Base-by-base conservation (phyloP, 2,329 filamentous ascomycete species). In the Clathrospora elynae region DNA sequence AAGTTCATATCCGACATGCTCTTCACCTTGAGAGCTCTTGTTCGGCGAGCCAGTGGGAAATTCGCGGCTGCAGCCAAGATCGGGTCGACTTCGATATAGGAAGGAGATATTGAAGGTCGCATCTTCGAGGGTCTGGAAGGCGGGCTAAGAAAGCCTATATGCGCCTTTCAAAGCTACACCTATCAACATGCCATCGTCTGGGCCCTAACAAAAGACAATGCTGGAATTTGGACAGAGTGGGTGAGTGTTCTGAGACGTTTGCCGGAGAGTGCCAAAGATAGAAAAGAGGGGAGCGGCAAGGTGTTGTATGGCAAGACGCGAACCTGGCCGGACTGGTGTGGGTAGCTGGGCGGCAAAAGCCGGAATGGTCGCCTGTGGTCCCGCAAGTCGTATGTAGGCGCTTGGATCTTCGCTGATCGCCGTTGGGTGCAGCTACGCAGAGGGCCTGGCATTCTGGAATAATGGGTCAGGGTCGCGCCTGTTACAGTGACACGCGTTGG, bases 41-140 rank as follows among this genome's bases (percentile, higher is more conserved):
- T 6, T 23, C 10, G 10, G 10, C 20, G 20, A 23, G 20, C 20
- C 10, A 23, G 10, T 23, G 10, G 6, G 20, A 23, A 23, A 10
- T 6, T 10, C 12, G 28, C 6, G 23, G 23, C 32, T 40, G 46
- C 42, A 46, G 42, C 42, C 33, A 44, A 34, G 30, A 30, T n/a
- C 10, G 25, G 19, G 23, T 32, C 6, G 22, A 35, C 19, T 29
- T 45, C 30, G 24, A 54, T 46, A 37, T 29, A 41, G 48, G 48
- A 50, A 49, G 48, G 51, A 37, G 49, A 52, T 28, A 23, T 25
- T 26, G 39, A 25, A 37, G 40, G 45, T 37, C 39, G 49, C 51
- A 44, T 46, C 40, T 23, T 34, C 40, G 18, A n/a, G 34, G 46
- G 53, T 55, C 49, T 54, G 46, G 51, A 56, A 45, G 51, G 42